Evolutionary conservation across 2,329 filamentous ascomycete species (phyloP).

Genomic region (Diaporthe citrichinensis): DNA sequence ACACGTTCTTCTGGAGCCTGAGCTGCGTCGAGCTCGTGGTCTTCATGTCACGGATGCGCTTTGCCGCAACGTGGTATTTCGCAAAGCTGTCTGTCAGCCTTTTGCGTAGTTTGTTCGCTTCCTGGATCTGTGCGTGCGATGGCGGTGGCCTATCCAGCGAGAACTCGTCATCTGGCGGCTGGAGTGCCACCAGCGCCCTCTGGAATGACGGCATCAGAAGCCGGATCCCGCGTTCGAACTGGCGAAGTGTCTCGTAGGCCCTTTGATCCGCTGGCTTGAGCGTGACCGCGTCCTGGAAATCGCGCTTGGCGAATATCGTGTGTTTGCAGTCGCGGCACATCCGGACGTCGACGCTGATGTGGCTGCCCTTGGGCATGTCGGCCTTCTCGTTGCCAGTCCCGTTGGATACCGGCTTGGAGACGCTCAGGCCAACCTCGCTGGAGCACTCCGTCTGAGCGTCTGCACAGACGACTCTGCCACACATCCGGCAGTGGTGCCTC

Average conservation of each 20-base stretch:
- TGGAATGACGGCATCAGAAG: conserved; percentile 88
- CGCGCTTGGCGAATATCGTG: conserved; percentile 75
- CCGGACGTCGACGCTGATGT: conserved; percentile 83
- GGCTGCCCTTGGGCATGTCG: conserved; percentile 50
- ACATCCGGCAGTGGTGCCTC: conserved; percentile 94
- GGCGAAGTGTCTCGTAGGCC: conserved; percentile 84
- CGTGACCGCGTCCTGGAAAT: conserved; percentile 80
- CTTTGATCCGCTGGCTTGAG: conserved; percentile 81
- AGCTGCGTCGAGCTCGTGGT: conserved; percentile 80
- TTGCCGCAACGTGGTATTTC: conserved; percentile 87
- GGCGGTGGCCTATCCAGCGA: conserved; percentile 58
- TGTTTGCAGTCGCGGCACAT: conserved; percentile 91
- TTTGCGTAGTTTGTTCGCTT: conserved; percentile 91
- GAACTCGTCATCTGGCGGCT: conserved; percentile 63
- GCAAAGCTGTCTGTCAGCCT: conserved; percentile 89
- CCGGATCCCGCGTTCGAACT: conserved; percentile 90
- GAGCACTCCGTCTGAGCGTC: conserved; percentile 90
- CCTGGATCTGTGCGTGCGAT: conserved; percentile 78
- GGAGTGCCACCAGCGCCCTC: conserved; percentile 78
- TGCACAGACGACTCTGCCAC: conserved; percentile 92
- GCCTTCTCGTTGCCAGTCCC: conserved; percentile 59
- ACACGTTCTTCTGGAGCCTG: conserved; percentile 84
- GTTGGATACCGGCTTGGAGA: conserved; percentile 56
- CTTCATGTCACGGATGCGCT: conserved; percentile 83
- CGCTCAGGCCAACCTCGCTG: conserved; percentile 83